Evolutionary conservation across 2,329 filamentous ascomycete genomes (phyloP).

Genomic region (Fusarium sororula): DNA sequence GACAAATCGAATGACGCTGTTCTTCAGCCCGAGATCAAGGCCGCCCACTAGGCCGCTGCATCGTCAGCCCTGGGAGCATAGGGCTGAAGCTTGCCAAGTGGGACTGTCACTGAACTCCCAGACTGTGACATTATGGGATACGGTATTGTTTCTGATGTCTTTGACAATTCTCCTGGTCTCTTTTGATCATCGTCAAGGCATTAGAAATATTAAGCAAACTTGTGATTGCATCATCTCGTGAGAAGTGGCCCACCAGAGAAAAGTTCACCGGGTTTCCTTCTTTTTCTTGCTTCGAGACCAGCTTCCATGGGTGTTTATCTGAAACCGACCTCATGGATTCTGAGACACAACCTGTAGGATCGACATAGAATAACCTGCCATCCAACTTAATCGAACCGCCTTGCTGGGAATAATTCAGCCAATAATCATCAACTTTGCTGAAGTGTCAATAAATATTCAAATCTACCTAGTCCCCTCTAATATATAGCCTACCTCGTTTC

Average conservation of each 20-base stretch:
- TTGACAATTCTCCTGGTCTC: background rate
- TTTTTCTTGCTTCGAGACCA: background rate
- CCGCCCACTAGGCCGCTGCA: conserved; percentile 24
- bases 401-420: conserved; percentile 6
- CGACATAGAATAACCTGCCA: conserved; percentile 13
- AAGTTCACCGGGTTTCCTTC: background rate
- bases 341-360: conserved; percentile 31
- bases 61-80: conserved; percentile 27
- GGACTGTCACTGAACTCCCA: conserved; percentile 20
- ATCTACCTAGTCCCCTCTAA: conserved; percentile 14
- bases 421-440: conserved; percentile 13
- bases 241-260: background rate
- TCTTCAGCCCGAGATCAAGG: conserved; percentile 1
- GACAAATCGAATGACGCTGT: background rate
- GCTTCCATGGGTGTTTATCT: background rate
- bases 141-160: background rate
- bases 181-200: background rate
- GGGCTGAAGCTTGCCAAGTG: conserved; percentile 37
- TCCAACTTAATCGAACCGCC: conserved; percentile 18
- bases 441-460: conserved; percentile 11
- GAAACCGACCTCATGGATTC: conserved; percentile 13
- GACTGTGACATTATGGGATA: background rate
- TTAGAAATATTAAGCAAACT: background rate
- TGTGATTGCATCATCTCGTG: background rate
- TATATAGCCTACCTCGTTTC: conserved; percentile 7